Percentiles rank a stretch among this genome's conserved stretches.
Evolutionary conservation across 345 rosid species (phyloP).

Genomic region (Hypericum perforatum): DNA sequence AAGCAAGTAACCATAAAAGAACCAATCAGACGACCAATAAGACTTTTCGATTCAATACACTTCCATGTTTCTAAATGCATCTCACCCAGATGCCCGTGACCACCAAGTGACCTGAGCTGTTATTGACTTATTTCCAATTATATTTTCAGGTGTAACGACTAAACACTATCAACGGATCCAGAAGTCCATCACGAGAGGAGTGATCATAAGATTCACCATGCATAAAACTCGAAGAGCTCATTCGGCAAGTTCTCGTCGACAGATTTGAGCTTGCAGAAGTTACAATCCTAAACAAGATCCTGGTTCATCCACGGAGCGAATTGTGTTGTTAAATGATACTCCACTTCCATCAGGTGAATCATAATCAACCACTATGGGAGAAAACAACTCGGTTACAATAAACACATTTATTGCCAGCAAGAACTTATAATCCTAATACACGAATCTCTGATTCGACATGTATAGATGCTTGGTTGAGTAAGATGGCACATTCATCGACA

Average conservation of each 20-base stretch:
- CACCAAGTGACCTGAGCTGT: conserved; percentile 66
- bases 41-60: conserved; percentile 86
- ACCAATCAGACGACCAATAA: conserved; percentile 94
- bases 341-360: conserved; percentile 75
- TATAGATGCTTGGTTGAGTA: too few relatives aligned
- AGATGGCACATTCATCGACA: too few relatives aligned
- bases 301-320: conserved; percentile 84
- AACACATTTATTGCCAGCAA: neutral
- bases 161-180: conserved; percentile 73
- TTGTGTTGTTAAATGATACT: conserved; percentile 87
- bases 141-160: conserved; percentile 46
- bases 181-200: conserved; percentile 58
- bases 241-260: conserved; percentile 72
- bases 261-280: conserved; percentile 33
- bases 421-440: neutral
- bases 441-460: too few relatives aligned
- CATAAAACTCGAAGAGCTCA: conserved; percentile 82
- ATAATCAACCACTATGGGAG: conserved; percentile 58
- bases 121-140: conserved; percentile 27
- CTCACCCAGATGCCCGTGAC: conserved; percentile 90
- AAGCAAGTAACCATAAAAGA: neutral
- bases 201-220: conserved; percentile 64
- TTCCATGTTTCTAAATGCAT: conserved; percentile 79
- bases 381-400: neutral
- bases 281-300: conserved; percentile 64